Conservation (phyloP, 1,139 yeast genomes). For the Taphrina betulina region DNA sequence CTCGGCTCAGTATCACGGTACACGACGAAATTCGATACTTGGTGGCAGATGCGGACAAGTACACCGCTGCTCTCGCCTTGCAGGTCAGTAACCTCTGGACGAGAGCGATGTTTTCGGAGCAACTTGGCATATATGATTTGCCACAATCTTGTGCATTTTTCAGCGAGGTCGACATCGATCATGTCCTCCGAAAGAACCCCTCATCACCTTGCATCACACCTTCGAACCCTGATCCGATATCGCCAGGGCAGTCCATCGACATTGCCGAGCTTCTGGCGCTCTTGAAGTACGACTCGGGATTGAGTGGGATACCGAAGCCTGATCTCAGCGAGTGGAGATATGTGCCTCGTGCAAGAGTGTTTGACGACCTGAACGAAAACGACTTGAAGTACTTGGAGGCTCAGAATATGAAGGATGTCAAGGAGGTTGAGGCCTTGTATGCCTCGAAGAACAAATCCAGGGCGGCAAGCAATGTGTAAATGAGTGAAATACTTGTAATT, state of each 20-base stretch:
- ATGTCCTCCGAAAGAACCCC: conserved; percentile 84
- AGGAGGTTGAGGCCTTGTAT: conserved; percentile 8
- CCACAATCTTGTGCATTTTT: conserved; percentile 97
- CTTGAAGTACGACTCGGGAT: conserved; percentile 8
- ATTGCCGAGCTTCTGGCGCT: conserved; percentile 47
- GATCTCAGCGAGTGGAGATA: conserved; percentile 5
- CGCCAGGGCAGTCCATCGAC: conserved; percentile 74
- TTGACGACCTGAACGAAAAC: not conserved
- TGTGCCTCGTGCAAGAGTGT: conserved; percentile 5
- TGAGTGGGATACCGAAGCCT: not conserved
- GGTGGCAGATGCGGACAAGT: conserved; percentile 68
- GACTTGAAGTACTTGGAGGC: conserved; percentile 13
- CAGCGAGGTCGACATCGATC: conserved; percentile 89
- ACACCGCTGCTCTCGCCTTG: conserved; percentile 73
- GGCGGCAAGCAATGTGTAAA: too few relatives aligned
- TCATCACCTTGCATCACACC: conserved; percentile 87
- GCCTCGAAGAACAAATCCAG: too few relatives aligned
- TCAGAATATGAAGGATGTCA: conserved; percentile 9
- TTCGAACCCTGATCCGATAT: conserved; percentile 68
- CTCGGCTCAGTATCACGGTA: conserved; percentile 80
- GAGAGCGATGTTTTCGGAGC: conserved; percentile 90
- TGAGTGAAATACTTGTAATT: too few relatives aligned
- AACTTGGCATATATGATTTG: conserved; percentile 79
- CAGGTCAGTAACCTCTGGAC: conserved; percentile 96
- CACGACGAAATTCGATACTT: conserved; percentile 92